Evolutionary conservation across 192 early-diverging fungal species (phyloP).

Genomic region (Linnemannia exigua): DNA sequence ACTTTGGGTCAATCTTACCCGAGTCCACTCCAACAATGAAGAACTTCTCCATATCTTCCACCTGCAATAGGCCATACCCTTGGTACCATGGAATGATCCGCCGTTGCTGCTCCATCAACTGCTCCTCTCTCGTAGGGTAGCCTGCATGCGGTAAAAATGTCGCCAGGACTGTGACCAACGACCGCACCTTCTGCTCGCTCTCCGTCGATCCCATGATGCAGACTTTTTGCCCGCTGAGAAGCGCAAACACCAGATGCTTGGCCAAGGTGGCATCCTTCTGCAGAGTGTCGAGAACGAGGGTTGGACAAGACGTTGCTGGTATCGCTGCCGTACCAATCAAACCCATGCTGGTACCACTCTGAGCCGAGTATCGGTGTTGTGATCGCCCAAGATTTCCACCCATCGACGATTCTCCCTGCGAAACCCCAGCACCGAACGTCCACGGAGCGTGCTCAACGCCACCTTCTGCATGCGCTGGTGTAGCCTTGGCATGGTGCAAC

Average conservation of each 20-base stretch:
- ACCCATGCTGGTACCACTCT: constrained; percentile 37
- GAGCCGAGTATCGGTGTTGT: constrained; percentile 37
- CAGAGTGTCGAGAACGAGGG: constrained; percentile 34
- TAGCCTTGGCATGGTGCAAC: constrained; percentile 42
- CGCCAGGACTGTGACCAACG: constrained; percentile 33
- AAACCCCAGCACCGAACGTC: constrained; percentile 35
- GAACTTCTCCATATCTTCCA: constrained; percentile 45
- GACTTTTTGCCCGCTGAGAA: constrained; percentile 43
- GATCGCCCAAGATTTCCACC: neutral
- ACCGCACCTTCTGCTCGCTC: constrained; percentile 37
- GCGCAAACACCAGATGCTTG: constrained; percentile 46
- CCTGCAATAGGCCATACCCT: constrained; percentile 26
- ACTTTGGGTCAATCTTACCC: constrained; percentile 48
- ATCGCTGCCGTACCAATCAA: constrained; percentile 10
- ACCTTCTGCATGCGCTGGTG: neutral
- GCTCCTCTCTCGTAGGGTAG: constrained; percentile 46
- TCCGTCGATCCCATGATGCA: constrained; percentile 48
- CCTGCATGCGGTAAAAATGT: constrained; percentile 43
- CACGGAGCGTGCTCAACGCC: constrained; percentile 27
- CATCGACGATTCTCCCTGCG: constrained; percentile 10
- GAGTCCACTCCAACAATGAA: constrained; percentile 44
- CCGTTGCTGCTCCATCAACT: constrained; percentile 51
- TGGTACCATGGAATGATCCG: constrained; percentile 43
- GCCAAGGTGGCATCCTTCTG: constrained; percentile 31
- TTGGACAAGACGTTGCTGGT: constrained; percentile 19